Evolutionary conservation across 768 basidiomycete genomes (phyloP).

Genomic region (Mycena capillaripes): DNA sequence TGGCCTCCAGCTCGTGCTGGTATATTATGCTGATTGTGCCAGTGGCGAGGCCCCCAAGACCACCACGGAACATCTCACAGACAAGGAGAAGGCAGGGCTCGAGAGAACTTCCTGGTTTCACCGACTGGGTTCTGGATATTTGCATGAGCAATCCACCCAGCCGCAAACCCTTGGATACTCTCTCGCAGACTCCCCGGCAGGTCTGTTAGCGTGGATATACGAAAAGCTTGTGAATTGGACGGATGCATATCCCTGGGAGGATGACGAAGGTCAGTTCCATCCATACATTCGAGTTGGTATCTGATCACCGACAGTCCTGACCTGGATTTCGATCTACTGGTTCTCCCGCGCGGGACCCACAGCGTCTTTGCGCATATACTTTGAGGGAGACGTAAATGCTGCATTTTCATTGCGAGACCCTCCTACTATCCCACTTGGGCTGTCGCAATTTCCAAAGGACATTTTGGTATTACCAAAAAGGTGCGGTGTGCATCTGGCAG

Average conservation of each 20-base stretch:
- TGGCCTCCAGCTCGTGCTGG: neutral
- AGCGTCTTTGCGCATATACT: slow-evolving; percentile 36
- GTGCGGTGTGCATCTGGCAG: neutral
- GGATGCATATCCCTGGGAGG: slow-evolving; percentile 13
- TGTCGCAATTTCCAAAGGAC: slow-evolving; percentile 20
- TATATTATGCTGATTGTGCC: neutral
- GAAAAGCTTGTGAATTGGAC: slow-evolving; percentile 29
- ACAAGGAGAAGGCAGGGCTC: slow-evolving; percentile 15
- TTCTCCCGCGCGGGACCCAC: slow-evolving; percentile 47
- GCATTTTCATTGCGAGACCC: neutral
- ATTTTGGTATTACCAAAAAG: slow-evolving; percentile 16
- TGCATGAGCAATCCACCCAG: neutral
- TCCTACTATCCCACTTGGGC: slow-evolving; percentile 21
- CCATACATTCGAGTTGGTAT: no score
- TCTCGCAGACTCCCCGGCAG: slow-evolving; percentile 21
- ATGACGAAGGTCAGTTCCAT: slow-evolving; percentile 22
- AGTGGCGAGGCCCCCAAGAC: neutral
- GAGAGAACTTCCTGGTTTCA: neutral
- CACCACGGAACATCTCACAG: neutral
- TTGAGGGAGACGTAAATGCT: slow-evolving; percentile 31
- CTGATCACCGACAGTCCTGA: slow-evolving; percentile 37
- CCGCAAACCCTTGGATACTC: slow-evolving; percentile 25
- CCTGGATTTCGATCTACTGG: slow-evolving; percentile 48
- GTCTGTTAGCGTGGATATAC: slow-evolving; percentile 23
- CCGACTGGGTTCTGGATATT: neutral